Base-by-base conservation (phyloP, 129 eudicot species). In the Flaveria ramosissima region DNA sequence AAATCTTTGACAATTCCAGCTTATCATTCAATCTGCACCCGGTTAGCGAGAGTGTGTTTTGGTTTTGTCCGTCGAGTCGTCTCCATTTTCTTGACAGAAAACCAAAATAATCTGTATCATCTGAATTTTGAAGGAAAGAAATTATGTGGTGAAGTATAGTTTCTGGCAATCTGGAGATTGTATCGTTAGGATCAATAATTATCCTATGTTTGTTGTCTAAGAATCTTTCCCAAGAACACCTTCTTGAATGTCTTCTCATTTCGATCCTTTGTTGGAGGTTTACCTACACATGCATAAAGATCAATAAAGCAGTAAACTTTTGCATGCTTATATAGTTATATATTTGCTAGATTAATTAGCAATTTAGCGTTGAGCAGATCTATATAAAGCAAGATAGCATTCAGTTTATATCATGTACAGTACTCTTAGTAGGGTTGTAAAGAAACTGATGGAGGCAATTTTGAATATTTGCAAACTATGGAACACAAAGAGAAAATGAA, bases 141-240 rank as follows among this genome's bases (percentile, higher is more conserved):
- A 75, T 30, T 1, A 75, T 65, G 12, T 75, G 72, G 39, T 45
- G 20, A 6, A 75, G 43, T 64, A 64, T 50, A 19, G 13, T 20
- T 17, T 75, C 79, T 2, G 79, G 79, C 36, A 75, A 23, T 62
- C 61, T 61, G 6, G 71, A 74, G 65, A 72, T 20, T 43, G 1
- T 36, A 39, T 72, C 77, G 0, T 7, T 51, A 17, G 20, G 67
- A 36, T 39, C 67, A 20, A 72, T 32, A 36, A 6, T 36, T 20
- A 13, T 72, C 68, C 14, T 66, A 39, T 19, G 11, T 17, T 57
- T 36, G 41, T 66, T 15, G 0, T 56, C 14, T 66, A 41, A 72
- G 67, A 55, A 36, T 56, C 41, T 72, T 21, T 56, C 53, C 77
- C 67, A 72, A 55, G 77, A 72, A 32, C 20, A 27, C 32, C 56